Evolutionary conservation across 2,329 filamentous ascomycete species (phyloP).

Genomic region (Apiospora sp.): DNA sequence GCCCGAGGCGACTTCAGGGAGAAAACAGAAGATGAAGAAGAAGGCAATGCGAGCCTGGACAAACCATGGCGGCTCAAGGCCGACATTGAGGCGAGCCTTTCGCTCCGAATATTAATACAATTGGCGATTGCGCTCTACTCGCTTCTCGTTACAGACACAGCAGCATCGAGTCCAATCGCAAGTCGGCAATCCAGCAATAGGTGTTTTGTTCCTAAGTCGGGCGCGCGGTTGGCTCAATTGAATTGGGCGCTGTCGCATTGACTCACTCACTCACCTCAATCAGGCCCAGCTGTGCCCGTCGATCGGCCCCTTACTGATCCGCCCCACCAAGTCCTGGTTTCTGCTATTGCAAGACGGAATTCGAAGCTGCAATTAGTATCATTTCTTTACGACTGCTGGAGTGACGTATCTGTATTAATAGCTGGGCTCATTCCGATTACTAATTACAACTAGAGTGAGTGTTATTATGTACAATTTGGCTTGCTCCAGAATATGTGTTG

Average conservation of each 20-base stretch:
- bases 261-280: background rate
- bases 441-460: background rate
- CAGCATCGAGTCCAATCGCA: background rate
- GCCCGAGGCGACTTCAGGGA: background rate
- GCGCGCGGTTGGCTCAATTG: background rate
- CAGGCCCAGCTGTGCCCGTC: background rate
- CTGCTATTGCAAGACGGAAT: background rate
- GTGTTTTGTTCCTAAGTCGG: background rate
- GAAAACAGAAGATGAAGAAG: background rate
- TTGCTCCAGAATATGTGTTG: background rate
- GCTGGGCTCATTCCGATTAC: too few relatives aligned
- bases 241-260: slow-evolving; percentile 3
- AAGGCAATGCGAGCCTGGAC: background rate
- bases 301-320: background rate
- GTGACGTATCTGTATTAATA: background rate
- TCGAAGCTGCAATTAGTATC: background rate
- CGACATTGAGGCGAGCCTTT: background rate
- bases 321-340: background rate
- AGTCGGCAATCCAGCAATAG: background rate
- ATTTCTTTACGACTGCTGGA: background rate
- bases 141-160: background rate
- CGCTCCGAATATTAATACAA: background rate
- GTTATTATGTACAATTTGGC: background rate
- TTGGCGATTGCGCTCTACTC: background rate
- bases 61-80: background rate